Evolutionary conservation across 1,284 basidiomycete genomes (phyloP), one percentile per base, ranked within the genome.

Genomic region (Athelia psychrophila): DNA sequence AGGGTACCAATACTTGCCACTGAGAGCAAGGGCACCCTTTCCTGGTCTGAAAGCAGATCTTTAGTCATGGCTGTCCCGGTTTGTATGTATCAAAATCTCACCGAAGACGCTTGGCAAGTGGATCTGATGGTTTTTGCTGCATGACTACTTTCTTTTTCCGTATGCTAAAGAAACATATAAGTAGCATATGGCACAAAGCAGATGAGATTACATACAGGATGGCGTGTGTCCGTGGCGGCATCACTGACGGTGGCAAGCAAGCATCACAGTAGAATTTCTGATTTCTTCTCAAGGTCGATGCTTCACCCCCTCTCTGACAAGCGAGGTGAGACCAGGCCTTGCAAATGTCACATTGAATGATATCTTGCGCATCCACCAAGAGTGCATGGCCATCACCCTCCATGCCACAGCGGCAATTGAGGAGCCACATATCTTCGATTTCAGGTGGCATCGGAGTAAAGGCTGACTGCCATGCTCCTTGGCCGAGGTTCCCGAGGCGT

Each of bases 1-100:
- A n/a, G 47, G 47, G 25, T 48, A 48, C 24, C 30, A 48, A 22
- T 48, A 48, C 33, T 48, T 48, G 12, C 25, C 47, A 10, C 19
- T 27, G 8, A 24, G 47, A 33, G 25, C 47, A 27, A 48, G 30
- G 3, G 47, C 47, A 32, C 47, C 47, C 19, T 30, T 48, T 15
- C 47, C 47, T 16, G 47, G 22, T 30, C 47, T 48, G 30, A n/a
- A 18, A 30, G 18, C 18, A 32, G 3, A 9, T 16, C 15, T 22
- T 18, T 23, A 45, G 27, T 30, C 27, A 45, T 20, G 12, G 23
- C 8, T 45, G 27, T 8, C 20, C 16, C 8, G 15, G 23, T 24
- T n/a, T 12, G 16, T 22, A 44, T 10, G 44, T 23, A 25, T 25
- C 15, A 6, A 3, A 23, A 30, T 30, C 44, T 23, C 15, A 45